Percentiles rank a stretch among this genome's conserved stretches.
Conservation (phyloP, 1,284 basidiomycete species). For the Mycosarcoma maydis region DNA sequence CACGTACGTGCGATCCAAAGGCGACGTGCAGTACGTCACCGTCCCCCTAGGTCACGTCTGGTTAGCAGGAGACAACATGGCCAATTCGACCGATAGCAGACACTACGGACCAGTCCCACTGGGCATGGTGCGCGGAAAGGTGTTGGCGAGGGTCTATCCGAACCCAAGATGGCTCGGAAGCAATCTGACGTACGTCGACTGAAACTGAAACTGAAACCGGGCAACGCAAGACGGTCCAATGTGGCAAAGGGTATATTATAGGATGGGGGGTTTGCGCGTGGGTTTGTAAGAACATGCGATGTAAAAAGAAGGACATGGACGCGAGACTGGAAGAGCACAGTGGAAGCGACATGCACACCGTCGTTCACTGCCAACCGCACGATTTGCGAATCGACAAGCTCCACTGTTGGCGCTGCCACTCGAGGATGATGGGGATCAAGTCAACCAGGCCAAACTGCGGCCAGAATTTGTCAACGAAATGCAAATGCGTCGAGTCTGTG, state of each 20-base stretch:
- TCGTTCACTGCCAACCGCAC: conserved; percentile 25
- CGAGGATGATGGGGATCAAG: conserved; percentile 83
- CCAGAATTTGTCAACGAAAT: conserved; percentile 91
- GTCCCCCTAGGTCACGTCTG: conserved; percentile 72
- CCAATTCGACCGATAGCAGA: conserved; percentile 84
- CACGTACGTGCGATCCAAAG: conserved; percentile 23
- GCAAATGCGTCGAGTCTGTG: conserved; percentile 84
- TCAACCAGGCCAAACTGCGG: conserved; percentile 91
- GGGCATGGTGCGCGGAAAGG: conserved; percentile 79
- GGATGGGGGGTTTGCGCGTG: no score
- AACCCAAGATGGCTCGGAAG: conserved; percentile 35
- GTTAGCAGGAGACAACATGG: conserved; percentile 89
- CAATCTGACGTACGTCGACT: conserved; percentile 18
- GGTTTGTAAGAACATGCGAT: no score
- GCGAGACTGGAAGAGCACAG: no score
- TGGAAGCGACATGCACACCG: no score
- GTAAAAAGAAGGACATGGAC: no score
- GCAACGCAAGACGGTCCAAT: no score
- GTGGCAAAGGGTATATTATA: no score
- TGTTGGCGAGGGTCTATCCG: conserved; percentile 73
- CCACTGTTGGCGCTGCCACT: conserved; percentile 75
- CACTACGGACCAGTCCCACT: conserved; percentile 90
- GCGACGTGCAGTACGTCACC: conserved; percentile 45
- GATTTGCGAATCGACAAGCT: conserved; percentile 10
- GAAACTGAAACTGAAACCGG: no score